Conservation (phyloP, 2,329 filamentous ascomycete species). For the Diaporthe citriasiana region DNA sequence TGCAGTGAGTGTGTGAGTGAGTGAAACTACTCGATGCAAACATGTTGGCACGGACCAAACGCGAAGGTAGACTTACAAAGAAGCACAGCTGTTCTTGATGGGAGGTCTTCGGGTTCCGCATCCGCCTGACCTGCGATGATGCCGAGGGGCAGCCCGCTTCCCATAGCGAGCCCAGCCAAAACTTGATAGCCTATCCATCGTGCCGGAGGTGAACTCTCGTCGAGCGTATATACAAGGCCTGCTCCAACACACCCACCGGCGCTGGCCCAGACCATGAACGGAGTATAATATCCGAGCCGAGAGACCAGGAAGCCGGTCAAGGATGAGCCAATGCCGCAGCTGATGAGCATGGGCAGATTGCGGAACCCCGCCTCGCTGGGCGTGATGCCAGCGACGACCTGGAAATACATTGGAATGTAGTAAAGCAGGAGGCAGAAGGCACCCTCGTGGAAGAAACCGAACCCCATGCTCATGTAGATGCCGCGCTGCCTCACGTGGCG, state of each 20-base stretch:
- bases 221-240: conserved; percentile 9
- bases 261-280: conserved; percentile 19
- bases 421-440: conserved; percentile 16
- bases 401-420: conserved; percentile 30
- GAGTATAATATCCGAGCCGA: conserved; percentile 6
- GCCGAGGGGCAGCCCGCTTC: conserved; percentile 3
- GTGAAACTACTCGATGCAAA: no score
- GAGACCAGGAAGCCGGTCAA: conserved; percentile 10
- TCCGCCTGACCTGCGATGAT: conserved; percentile 14
- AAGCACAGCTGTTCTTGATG: conserved; percentile 20
- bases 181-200: conserved; percentile 38
- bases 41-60: neutral
- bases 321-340: neutral
- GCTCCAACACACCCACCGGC: neutral
- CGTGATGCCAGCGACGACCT: conserved; percentile 10
- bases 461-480: conserved; percentile 20
- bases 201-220: neutral
- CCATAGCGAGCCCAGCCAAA: conserved; percentile 10
- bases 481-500: conserved; percentile 6
- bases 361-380: conserved; percentile 8
- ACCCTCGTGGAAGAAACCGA: conserved; percentile 17
- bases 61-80: neutral
- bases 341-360: conserved; percentile 32
- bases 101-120: conserved; percentile 3
- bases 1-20: neutral